Evolutionary conservation across 2,329 filamentous ascomycete genomes (phyloP).

Genomic region (Esteya vermicola): DNA sequence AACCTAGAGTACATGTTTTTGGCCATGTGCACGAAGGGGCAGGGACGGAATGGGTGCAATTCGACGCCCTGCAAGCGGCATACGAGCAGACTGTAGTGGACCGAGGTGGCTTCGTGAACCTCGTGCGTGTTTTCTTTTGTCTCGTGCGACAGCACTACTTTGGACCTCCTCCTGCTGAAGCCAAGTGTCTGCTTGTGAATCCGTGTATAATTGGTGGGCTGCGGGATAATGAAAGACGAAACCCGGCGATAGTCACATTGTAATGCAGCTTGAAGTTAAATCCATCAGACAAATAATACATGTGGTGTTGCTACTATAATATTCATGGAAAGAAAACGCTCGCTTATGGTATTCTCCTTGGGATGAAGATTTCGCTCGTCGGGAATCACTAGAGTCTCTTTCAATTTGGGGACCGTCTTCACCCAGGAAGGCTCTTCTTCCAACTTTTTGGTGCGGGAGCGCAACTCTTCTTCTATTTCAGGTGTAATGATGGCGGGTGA

Average conservation of each 20-base stretch:
- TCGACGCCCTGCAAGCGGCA: slow-evolving; percentile 5
- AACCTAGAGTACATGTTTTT: slow-evolving; percentile 20
- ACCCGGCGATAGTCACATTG: background rate
- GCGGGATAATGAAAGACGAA: slow-evolving; percentile 1
- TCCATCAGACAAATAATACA: background rate
- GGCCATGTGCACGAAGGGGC: slow-evolving; percentile 21
- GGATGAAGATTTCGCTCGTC: too few species aligned
- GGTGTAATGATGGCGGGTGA: too few species aligned
- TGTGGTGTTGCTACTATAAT: background rate
- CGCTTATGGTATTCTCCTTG: too few species aligned
- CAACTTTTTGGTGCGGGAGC: too few species aligned
- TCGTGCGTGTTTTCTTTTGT: background rate
- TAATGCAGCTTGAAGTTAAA: background rate
- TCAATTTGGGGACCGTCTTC: too few species aligned
- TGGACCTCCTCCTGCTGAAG: background rate
- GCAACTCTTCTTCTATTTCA: too few species aligned
- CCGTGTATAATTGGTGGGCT: slow-evolving; percentile 2
- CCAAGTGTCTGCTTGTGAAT: slow-evolving; percentile 4
- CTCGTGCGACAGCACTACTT: background rate
- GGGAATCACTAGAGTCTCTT: too few species aligned
- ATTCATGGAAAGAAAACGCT: background rate
- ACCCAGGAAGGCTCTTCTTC: too few species aligned
- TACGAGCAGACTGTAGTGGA: slow-evolving; percentile 6
- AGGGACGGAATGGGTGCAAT: slow-evolving; percentile 5
- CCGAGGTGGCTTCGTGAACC: slow-evolving; percentile 1